Conservation (phyloP, 768 basidiomycete genomes). For the Termitomyces sp. region DNA sequence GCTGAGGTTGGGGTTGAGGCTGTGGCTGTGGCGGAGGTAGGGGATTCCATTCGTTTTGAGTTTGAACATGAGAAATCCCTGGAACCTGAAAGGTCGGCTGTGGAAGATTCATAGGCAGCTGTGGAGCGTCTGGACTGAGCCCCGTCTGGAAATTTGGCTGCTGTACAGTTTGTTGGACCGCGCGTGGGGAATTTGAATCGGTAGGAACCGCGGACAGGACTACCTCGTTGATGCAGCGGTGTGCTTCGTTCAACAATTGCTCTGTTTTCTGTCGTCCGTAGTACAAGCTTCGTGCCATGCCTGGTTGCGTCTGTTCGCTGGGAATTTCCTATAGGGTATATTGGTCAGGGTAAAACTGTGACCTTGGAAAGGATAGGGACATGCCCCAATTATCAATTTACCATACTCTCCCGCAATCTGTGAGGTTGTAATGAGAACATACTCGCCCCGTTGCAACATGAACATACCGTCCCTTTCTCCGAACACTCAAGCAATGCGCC, state of each 20-base stretch:
- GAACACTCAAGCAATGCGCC: conserved; percentile 80
- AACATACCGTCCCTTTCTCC: conserved; percentile 65
- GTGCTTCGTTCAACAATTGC: conserved; percentile 57
- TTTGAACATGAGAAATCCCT: neutral
- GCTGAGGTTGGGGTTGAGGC: neutral
- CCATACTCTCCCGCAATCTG: conserved; percentile 54
- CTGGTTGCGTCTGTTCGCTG: conserved; percentile 75
- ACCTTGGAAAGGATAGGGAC: conserved; percentile 8
- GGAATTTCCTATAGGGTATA: conserved; percentile 58
- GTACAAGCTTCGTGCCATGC: conserved; percentile 70
- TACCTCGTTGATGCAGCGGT: conserved; percentile 49
- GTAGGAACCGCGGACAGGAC: conserved; percentile 36
- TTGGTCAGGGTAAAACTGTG: neutral
- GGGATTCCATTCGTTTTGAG: conserved; percentile 9
- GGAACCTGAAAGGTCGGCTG: conserved; percentile 5
- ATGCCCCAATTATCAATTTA: conserved; percentile 42
- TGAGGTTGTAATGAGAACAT: neutral
- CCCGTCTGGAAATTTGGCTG: neutral
- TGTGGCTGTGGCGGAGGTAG: neutral
- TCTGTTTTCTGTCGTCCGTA: conserved; percentile 60
- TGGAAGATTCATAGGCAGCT: neutral
- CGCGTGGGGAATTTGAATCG: neutral
- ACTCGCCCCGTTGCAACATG: neutral
- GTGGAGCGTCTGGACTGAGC: neutral
- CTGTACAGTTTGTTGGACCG: conserved; percentile 1